Conservation (phyloP, 495 filamentous ascomycete species). For the Hypomontagnella submonticulosa region DNA sequence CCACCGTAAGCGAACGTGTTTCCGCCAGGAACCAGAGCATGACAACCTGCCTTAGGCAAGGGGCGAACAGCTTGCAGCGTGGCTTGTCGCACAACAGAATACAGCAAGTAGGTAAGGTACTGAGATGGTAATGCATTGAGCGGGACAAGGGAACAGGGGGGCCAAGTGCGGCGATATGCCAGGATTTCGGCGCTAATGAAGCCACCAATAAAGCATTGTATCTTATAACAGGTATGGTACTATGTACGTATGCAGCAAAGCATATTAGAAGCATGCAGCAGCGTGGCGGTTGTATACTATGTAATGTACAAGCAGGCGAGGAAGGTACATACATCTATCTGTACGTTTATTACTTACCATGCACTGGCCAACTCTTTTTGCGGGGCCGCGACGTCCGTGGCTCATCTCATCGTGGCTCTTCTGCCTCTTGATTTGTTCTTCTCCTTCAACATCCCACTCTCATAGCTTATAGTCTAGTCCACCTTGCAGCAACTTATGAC, state of each 20-base stretch:
- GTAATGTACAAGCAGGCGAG: background rate
- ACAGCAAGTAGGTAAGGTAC: constrained; percentile 10
- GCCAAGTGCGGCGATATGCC: no score
- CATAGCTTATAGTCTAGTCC: constrained; percentile 24
- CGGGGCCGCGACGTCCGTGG: constrained; percentile 35
- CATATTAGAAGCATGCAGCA: constrained; percentile 7
- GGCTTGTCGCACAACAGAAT: constrained; percentile 32
- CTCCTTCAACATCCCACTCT: constrained; percentile 37
- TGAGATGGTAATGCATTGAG: background rate
- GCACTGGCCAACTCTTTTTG: constrained; percentile 16
- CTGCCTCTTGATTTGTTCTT: constrained; percentile 35
- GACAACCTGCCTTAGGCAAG: constrained; percentile 26
- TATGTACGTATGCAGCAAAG: constrained; percentile 22
- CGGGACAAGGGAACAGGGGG: background rate
- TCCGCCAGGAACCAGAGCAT: constrained; percentile 29
- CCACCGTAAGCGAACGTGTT: constrained; percentile 8
- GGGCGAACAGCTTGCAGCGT: constrained; percentile 28
- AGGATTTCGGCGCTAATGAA: no score
- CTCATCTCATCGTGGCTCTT: constrained; percentile 21
- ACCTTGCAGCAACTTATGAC: constrained; percentile 40
- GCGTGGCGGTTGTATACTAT: constrained; percentile 23
- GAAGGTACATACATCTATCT: background rate
- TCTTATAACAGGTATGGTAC: no score
- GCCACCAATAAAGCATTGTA: background rate
- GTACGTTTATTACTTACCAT: background rate